Base-by-base conservation (phyloP, 768 basidiomycete species). In the Leccinellum luteum region DNA sequence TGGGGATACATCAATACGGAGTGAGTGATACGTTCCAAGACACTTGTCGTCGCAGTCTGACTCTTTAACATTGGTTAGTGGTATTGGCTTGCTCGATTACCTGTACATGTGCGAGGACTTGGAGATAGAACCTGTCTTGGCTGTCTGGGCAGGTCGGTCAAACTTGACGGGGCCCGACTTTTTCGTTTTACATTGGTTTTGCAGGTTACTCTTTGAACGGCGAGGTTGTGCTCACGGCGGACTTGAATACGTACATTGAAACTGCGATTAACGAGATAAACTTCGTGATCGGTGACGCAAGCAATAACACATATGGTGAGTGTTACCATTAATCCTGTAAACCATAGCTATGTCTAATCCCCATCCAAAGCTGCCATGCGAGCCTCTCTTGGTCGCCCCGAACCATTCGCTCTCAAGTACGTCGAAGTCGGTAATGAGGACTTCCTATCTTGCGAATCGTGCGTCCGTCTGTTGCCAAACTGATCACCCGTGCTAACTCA, bases 1-100 rank as follows among this genome's bases (percentile, higher is more conserved):
- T 86, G 85, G 84, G 75, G 78, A 12, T 84, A 84, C 58, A 66
- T 78, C 43, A 83, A 85, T 58, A 85, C 43, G 10, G 43, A 44
- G 43, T 44, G 21, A 44, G 43, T 44, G 43, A 14, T 6, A 3
- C 21, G 12, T 21, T 12, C 43, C 21, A 12, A 44, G 21, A 6
- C 12, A 21, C 21, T 14, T 44, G 6, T 14, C 43, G 19, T 44
- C n/a, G n/a, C n/a, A 41, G n/a, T 10, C 38, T 41, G 38, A 41
- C n/a, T 41, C 38, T n/a, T n/a, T n/a, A 1, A 38, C 9, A 8
- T n/a, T 10, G 35, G 17, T n/a, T 10, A 41, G 38, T 4, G 38
- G 38, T 41, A 17, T 41, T 41, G 38, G 38, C 38, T 41, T 41
- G n/a, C 38, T 41, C n/a, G 38, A 41, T 17, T 41, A 41, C 38